phyloP scores from a whole-genome alignment of 192 early-diverging fungal genomes.

The Dispira simplex region DNA sequence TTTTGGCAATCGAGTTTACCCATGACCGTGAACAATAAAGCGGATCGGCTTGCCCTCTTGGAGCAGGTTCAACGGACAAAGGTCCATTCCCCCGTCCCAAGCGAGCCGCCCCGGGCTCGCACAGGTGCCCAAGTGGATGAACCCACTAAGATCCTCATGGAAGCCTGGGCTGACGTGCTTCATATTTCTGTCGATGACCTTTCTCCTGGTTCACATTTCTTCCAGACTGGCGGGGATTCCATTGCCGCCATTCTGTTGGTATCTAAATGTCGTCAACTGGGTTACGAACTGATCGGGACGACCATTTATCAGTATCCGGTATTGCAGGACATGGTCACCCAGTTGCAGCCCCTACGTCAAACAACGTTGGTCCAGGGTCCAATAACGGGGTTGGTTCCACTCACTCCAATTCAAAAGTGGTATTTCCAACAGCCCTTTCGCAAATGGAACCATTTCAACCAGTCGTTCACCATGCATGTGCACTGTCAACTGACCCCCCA shows the following conservation, averaged over 20 bases:
- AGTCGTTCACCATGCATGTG: background rate
- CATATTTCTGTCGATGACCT: background rate
- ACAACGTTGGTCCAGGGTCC: background rate
- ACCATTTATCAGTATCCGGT: background rate
- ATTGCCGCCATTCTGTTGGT: background rate
- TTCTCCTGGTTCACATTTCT: background rate
- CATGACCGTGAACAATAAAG: conserved; percentile 2
- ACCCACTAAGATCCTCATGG: background rate
- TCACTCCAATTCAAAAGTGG: background rate
- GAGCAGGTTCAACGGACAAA: background rate
- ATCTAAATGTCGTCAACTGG: background rate
- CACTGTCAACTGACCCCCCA: background rate
- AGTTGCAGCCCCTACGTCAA: background rate
- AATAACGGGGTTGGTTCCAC: background rate
- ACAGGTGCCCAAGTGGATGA: background rate
- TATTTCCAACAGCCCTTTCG: background rate
- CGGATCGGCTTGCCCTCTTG: background rate
- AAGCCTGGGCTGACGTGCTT: background rate
- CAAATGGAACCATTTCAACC: background rate
- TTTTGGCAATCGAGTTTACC: background rate
- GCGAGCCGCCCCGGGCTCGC: background rate
- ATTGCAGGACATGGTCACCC: background rate
- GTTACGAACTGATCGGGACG: background rate
- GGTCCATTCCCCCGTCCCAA: background rate
- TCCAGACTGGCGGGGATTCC: background rate